These are phyloP conservation scores for Clavispora vitiphila DNA, from an alignment of 805 yeast genomes.

Conservation along the genomic window DNA sequence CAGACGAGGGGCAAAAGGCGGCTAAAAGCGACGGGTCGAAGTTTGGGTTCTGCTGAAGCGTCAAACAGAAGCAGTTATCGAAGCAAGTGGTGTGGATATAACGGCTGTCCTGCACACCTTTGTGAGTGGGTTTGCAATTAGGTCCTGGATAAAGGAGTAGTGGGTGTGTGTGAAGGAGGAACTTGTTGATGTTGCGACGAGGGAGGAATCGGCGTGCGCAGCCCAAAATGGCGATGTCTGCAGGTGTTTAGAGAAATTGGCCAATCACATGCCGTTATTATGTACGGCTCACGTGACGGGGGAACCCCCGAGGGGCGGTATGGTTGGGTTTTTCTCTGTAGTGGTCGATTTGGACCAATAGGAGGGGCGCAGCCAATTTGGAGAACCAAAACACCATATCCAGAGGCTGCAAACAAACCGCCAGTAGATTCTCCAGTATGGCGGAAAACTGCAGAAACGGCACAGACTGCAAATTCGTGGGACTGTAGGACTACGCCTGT, in stretches of 20 bases:
- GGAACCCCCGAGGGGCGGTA: background rate
- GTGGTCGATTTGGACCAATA: background rate
- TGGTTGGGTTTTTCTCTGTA: background rate
- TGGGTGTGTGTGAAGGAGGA: constrained; percentile 19
- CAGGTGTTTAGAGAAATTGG: background rate
- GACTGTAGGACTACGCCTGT: background rate
- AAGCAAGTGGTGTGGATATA: constrained; percentile 16
- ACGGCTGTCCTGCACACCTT: constrained; percentile 18
- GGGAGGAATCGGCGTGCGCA: constrained; percentile 14
- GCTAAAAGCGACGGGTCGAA: background rate
- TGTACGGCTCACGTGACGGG: background rate
- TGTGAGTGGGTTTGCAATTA: constrained; percentile 8
- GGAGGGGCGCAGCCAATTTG: background rate
- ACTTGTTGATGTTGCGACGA: constrained; percentile 13
- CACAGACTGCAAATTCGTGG: background rate
- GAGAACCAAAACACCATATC: background rate
- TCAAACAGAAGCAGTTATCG: background rate
- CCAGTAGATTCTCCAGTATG: too few relatives aligned
- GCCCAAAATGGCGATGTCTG: constrained; percentile 5
- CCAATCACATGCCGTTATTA: background rate
- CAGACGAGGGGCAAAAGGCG: background rate
- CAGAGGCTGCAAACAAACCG: too few relatives aligned
- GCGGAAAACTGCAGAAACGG: background rate
- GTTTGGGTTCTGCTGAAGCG: background rate
- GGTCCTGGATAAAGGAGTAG: constrained; percentile 21